Conservation (phyloP, 352 stramenopile genomes). For the Phytopythium aichiense region DNA sequence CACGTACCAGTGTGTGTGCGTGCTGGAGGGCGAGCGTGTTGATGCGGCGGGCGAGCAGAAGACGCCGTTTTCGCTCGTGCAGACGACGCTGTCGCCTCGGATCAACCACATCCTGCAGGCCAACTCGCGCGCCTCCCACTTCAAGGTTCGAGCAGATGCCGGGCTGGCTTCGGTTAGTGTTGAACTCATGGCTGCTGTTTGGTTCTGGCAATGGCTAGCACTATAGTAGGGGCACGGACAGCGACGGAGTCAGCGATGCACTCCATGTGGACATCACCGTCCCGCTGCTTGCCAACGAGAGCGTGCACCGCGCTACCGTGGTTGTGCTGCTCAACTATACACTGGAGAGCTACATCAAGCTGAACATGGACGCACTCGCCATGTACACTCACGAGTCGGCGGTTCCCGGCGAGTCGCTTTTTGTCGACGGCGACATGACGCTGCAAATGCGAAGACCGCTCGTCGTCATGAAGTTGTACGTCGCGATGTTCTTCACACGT, state of each 20-base stretch:
- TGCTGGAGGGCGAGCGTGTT: conserved; percentile 47
- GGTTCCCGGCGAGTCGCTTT: conserved; percentile 28
- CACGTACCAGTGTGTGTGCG: conserved; percentile 56
- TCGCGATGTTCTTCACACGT: neutral
- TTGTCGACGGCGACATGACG: conserved; percentile 57
- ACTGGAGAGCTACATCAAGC: conserved; percentile 35
- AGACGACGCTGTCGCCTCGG: conserved; percentile 37
- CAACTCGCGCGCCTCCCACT: conserved; percentile 26
- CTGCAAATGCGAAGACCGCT: conserved; percentile 45
- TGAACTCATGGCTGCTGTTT: neutral
- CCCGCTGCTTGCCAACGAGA: conserved; percentile 40
- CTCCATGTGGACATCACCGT: conserved; percentile 49
- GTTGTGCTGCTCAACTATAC: conserved; percentile 64
- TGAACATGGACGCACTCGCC: conserved; percentile 68
- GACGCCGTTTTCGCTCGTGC: conserved; percentile 27
- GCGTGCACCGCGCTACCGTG: conserved; percentile 39
- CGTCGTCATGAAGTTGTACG: conserved; percentile 37
- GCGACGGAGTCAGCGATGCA: conserved; percentile 43
- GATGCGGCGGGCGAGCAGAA: neutral
- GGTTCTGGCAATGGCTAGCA: conserved; percentile 16
- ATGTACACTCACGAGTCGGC: conserved; percentile 32
- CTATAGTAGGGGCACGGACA: conserved; percentile 44
- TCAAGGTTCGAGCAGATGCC: conserved; percentile 25
- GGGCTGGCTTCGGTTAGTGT: neutral
- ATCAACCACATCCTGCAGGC: conserved; percentile 42